These are phyloP conservation scores for Lactifluus piperatus DNA, from an alignment of 768 basidiomycete species.

Conservation along the genomic window DNA sequence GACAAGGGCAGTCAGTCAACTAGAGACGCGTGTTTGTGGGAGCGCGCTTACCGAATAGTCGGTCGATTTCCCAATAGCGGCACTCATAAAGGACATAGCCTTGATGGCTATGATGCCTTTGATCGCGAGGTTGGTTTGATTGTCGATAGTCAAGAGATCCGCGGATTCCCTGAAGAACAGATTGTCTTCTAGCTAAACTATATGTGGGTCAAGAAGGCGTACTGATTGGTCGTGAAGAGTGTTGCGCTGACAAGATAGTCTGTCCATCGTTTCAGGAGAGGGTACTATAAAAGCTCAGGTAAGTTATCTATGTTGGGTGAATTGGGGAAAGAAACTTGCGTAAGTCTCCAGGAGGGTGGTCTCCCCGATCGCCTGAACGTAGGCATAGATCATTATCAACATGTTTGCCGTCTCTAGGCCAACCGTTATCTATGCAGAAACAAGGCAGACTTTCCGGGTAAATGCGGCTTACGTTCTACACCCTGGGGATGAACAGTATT, in stretches of 20 bases:
- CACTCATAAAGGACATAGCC: conserved; percentile 14
- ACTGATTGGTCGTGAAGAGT: conserved; percentile 7
- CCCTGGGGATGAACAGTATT: conserved; percentile 5
- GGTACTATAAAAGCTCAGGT: neutral
- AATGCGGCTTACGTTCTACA: conserved; percentile 8
- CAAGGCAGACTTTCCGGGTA: neutral
- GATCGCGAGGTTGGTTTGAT: conserved; percentile 17
- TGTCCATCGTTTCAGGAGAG: conserved; percentile 9
- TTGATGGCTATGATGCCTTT: conserved; percentile 19
- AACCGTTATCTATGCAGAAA: neutral
- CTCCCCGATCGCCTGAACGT: neutral
- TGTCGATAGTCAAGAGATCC: neutral
- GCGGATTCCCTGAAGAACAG: neutral
- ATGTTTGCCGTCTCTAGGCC: conserved; percentile 16
- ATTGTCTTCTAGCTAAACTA: neutral
- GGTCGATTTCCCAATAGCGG: neutral
- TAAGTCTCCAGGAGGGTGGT: neutral
- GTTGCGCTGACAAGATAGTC: conserved; percentile 1
- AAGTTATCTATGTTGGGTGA: neutral
- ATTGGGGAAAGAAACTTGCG: neutral
- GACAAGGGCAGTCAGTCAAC: neutral
- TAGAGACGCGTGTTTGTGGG: neutral
- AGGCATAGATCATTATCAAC: conserved; percentile 17
- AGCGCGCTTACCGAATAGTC: neutral
- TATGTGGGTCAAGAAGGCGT: neutral